phyloP scores from a whole-genome alignment of 2,329 filamentous ascomycete species.

The Phaeosphaeria sp. region DNA sequence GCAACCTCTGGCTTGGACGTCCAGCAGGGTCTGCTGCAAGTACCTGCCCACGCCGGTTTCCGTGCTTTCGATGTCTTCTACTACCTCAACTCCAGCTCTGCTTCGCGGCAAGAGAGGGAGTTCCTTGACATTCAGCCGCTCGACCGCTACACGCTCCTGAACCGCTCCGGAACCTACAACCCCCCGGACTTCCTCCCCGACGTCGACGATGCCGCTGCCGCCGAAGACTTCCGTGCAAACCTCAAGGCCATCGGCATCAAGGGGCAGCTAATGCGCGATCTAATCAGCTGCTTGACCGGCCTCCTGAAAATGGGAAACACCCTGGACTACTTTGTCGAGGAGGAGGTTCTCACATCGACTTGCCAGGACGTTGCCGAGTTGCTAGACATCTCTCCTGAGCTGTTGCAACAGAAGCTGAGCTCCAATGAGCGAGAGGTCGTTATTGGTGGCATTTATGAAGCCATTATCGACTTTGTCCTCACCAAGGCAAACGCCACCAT shows the following conservation, averaged over 20 bases:
- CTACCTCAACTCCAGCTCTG: slow-evolving; percentile 90
- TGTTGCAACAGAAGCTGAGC: slow-evolving; percentile 77
- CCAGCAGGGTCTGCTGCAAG: slow-evolving; percentile 75
- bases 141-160: slow-evolving; percentile 78
- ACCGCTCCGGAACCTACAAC: slow-evolving; percentile 82
- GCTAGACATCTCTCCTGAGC: slow-evolving; percentile 84
- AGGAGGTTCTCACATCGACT: slow-evolving; percentile 81
- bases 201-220: slow-evolving; percentile 88
- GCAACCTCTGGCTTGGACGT: slow-evolving; percentile 91
- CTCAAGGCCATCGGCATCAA: slow-evolving; percentile 95
- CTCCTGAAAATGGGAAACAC: slow-evolving; percentile 92
- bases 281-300: slow-evolving; percentile 86
- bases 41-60: slow-evolving; percentile 80
- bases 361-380: slow-evolving; percentile 90
- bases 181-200: slow-evolving; percentile 90
- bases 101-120: slow-evolving; percentile 86
- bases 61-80: slow-evolving; percentile 98
- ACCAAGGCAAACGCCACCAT: slow-evolving; percentile 87
- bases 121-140: slow-evolving; percentile 81
- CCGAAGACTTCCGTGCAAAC: slow-evolving; percentile 88
- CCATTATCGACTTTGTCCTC: slow-evolving; percentile 94
- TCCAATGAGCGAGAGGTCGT: slow-evolving; percentile 84
- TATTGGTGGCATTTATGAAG: slow-evolving; percentile 88
- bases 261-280: slow-evolving; percentile 78
- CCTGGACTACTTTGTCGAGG: slow-evolving; percentile 81